A percentile compares a stretch with the other conserved stretches of the same genome.
These are phyloP conservation scores for Mycena rosella DNA, from an alignment of 768 basidiomycete species.

Conservation along the genomic window DNA sequence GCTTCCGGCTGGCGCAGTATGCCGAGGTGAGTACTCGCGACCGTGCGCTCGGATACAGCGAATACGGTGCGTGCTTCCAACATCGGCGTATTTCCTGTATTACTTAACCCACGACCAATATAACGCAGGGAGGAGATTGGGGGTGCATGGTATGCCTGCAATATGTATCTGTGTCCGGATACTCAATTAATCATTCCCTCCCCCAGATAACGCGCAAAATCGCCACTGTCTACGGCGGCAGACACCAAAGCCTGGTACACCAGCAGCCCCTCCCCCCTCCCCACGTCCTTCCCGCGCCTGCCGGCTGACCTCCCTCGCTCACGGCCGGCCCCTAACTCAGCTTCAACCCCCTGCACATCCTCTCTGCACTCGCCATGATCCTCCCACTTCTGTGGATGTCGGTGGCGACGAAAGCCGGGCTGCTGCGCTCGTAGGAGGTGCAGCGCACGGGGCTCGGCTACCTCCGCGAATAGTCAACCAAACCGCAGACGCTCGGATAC, in stretches of 20 bases:
- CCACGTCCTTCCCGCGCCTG: not conserved
- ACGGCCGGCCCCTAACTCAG: conserved; percentile 4
- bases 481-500: conserved; percentile 58
- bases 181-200: no score
- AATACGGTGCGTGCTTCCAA: conserved; percentile 17
- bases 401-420: conserved; percentile 40
- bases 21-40: conserved; percentile 52
- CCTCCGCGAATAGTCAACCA: conserved; percentile 43
- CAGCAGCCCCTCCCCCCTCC: conserved; percentile 46
- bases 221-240: conserved; percentile 51
- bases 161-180: no score
- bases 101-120: conserved; percentile 40
- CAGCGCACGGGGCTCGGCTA: conserved; percentile 43
- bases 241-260: conserved; percentile 62
- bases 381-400: conserved; percentile 17
- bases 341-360: conserved; percentile 21
- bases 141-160: conserved; percentile 51
- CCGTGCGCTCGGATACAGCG: conserved; percentile 53
- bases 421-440: conserved; percentile 40
- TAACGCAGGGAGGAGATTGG: conserved; percentile 66
- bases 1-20: conserved; percentile 53
- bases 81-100: not conserved
- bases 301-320: not conserved
- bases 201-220: conserved; percentile 51
- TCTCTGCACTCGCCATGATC: not conserved